Evolutionary conservation across 148 eudicot genomes (phyloP), one percentile per base, ranked within the genome.

Genomic region (Simmondsia chinensis): DNA sequence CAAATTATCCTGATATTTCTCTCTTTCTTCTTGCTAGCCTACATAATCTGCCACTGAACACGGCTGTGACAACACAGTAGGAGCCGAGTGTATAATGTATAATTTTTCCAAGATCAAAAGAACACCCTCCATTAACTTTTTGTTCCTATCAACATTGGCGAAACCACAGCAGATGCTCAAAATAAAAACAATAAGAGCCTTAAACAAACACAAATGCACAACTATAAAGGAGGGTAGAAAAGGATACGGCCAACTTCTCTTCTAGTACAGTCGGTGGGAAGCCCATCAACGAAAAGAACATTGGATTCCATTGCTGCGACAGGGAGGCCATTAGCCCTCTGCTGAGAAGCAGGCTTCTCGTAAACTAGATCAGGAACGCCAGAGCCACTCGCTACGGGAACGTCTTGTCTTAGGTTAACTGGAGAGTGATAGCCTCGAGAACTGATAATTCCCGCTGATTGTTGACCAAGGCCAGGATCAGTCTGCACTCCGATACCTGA

Each of bases 201-300:
- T 12, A 13, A 3, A 6, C 46, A 9, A 25, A n/a, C 16, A 18
- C 19, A 31, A 14, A 46, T 9, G 2, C 36, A 18, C 33, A 9
- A 2, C 28, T 7, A 1, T 15, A 48, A 33, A 2, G 10, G 18
- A 26, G 35, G n/a, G 31, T 8, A 27, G 20, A 37, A 53, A 71
- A 84, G 95, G 97, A 89, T 89, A 89, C 97, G 97, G 11, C 95
- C 94, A 48, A 89, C 79, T 89, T 89, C 97, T 75, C 97, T 84
- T 57, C 97, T 76, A 22, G 91, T 68, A 60, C 95, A 81, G 39
- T 84, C 87, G 51, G 56, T 60, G 5, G 97, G 97, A 48, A 89
- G 93, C 48, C 87, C 97, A 50, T 81, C 97, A 60, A 89, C 87
- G 64, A 81, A 89, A 52, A 89, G 82, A 63, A 84, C 50, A 63